A percentile compares a stretch with the other conserved stretches of the same genome.
These are phyloP conservation scores for Diaporthe citrichinensis DNA, from an alignment of 2,329 filamentous ascomycete genomes.

Conservation along the genomic window DNA sequence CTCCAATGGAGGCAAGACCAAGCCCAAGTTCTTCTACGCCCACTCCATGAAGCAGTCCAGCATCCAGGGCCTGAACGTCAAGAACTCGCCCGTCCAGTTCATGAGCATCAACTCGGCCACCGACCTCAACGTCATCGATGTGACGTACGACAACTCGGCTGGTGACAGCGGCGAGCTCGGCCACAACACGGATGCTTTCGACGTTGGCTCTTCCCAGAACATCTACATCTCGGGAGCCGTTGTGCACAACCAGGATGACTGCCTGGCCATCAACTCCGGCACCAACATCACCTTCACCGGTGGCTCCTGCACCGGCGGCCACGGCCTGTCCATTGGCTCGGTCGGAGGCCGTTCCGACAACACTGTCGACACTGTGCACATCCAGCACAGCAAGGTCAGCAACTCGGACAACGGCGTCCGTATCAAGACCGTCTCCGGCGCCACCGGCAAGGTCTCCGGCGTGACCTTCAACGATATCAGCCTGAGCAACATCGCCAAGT, in stretches of 20 bases:
- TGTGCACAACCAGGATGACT: constrained; percentile 74
- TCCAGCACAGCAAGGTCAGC: constrained; percentile 62
- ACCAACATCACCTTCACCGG: constrained; percentile 63
- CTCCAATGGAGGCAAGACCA: constrained; percentile 54
- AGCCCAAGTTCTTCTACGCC: constrained; percentile 65
- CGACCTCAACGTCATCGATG: constrained; percentile 52
- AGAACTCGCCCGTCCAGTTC: constrained; percentile 59
- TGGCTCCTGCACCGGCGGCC: constrained; percentile 60
- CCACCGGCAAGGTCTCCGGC: constrained; percentile 60
- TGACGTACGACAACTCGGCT: constrained; percentile 56
- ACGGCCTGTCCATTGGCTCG: constrained; percentile 59
- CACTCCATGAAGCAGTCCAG: constrained; percentile 54
- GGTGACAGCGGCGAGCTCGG: constrained; percentile 49
- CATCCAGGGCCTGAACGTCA: constrained; percentile 56
- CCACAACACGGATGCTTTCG: constrained; percentile 73
- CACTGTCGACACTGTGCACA: constrained; percentile 63
- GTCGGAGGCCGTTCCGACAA: constrained; percentile 66
- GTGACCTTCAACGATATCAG: constrained; percentile 46
- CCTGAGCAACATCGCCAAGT: constrained; percentile 43
- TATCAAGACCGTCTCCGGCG: constrained; percentile 64
- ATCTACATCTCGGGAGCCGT: constrained; percentile 66
- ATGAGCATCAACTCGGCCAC: constrained; percentile 56
- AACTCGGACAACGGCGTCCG: constrained; percentile 68
- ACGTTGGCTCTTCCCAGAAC: constrained; percentile 64
- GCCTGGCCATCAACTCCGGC: constrained; percentile 70